phyloP scores from a whole-genome alignment of 129 eudicot species.

The Flaveria robusta region DNA sequence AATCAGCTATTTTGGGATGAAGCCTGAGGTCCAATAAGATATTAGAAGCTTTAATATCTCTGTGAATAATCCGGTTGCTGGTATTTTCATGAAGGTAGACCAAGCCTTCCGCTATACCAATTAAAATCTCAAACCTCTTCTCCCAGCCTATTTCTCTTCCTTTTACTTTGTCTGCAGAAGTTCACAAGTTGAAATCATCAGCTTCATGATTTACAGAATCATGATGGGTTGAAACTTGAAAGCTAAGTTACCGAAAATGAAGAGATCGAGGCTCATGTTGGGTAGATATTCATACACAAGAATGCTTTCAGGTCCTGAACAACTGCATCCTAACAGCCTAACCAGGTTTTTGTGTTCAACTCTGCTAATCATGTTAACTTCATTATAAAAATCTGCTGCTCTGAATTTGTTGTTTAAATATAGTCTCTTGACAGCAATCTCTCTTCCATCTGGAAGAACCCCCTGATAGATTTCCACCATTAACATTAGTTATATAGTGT shows the following conservation, averaged over 20 bases:
- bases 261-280: conserved; percentile 72
- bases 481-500: conserved; percentile 6
- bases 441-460: conserved; percentile 79
- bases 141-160: conserved; percentile 79
- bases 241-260: conserved; percentile 56
- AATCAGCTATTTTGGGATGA: conserved; percentile 87
- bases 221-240: conserved; percentile 1
- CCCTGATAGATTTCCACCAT: conserved; percentile 48
- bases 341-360: conserved; percentile 82
- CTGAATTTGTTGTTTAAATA: conserved; percentile 78
- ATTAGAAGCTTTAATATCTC: conserved; percentile 83
- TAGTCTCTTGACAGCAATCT: conserved; percentile 90
- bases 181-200: neutral
- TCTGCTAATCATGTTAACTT: conserved; percentile 74
- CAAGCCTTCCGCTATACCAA: conserved; percentile 77
- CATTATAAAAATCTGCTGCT: conserved; percentile 87
- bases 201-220: conserved; percentile 12
- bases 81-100: conserved; percentile 90
- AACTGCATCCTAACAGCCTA: conserved; percentile 81
- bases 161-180: conserved; percentile 48
- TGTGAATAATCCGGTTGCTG: conserved; percentile 64
- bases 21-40: conserved; percentile 73
- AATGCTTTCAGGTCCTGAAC: conserved; percentile 82
- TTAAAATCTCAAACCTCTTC: conserved; percentile 63
- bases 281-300: conserved; percentile 77